These are phyloP conservation scores for Salicornia ramosissima DNA, from an alignment of 148 eudicot species.

Conservation along the genomic window DNA sequence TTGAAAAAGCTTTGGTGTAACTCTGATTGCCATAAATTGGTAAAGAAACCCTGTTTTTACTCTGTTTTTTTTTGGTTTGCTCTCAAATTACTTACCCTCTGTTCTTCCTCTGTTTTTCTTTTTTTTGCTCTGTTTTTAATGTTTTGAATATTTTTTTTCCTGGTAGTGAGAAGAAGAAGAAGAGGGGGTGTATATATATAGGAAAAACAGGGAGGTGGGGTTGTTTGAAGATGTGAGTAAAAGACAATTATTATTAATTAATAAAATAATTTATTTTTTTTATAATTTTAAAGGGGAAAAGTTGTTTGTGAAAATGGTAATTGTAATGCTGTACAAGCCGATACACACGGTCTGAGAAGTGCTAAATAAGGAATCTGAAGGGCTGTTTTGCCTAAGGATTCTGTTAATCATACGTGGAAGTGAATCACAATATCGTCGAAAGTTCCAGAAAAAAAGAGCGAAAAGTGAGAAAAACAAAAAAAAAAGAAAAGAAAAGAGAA, in stretches of 20 bases:
- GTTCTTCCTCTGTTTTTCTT: background rate
- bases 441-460: background rate
- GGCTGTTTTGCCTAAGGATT: conserved; percentile 3
- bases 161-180: background rate
- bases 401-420: conserved; percentile 18
- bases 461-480: no score
- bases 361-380: conserved; percentile 22
- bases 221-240: background rate
- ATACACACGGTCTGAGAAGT: background rate
- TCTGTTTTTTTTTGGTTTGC: background rate
- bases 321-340: conserved; percentile 15
- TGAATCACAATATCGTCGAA: conserved; percentile 12
- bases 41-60: conserved; percentile 2
- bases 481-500: no score
- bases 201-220: background rate
- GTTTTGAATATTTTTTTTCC: no score
- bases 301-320: no score
- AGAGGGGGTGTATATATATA: conserved; percentile 13
- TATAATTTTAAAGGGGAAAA: no score
- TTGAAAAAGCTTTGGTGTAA: conserved; percentile 35
- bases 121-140: background rate
- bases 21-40: conserved; percentile 40
- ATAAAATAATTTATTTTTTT: background rate
- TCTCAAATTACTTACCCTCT: background rate
- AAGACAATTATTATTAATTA: background rate